Evolutionary conservation across 2,329 filamentous ascomycete genomes (phyloP).

Genomic region (Pezicula radicicola): DNA sequence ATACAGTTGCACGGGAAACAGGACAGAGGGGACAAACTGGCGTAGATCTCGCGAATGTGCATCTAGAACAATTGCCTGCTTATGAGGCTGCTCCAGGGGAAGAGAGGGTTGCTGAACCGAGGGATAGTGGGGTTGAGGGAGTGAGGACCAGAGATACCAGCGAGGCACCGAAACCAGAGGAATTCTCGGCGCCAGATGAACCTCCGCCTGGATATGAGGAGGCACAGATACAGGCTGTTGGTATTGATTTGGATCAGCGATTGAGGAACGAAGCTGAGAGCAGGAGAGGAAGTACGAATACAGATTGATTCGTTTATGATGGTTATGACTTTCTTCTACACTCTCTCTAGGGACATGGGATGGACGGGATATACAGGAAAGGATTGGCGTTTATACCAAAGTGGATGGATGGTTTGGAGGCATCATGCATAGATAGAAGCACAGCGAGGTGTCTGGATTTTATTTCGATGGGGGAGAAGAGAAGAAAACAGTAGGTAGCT

Average conservation of each 20-base stretch:
- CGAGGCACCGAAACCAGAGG: conserved; percentile 6
- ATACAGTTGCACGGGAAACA: conserved; percentile 69
- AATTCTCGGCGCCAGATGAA: conserved; percentile 54
- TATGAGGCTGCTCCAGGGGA: conserved; percentile 60
- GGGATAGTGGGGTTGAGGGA: conserved; percentile 15
- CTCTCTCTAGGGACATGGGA: neutral
- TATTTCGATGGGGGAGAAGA: too few species aligned
- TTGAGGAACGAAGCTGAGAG: conserved; percentile 70
- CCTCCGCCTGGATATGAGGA: conserved; percentile 92
- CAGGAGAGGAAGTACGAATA: conserved; percentile 1
- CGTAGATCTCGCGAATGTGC: conserved; percentile 61
- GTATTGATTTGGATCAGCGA: conserved; percentile 60
- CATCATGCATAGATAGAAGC: too few species aligned
- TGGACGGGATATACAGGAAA: neutral
- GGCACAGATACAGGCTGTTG: conserved; percentile 70
- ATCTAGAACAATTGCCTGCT: conserved; percentile 83
- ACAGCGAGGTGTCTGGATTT: too few species aligned
- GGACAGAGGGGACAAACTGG: conserved; percentile 48
- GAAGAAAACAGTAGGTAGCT: too few species aligned
- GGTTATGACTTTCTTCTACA: too few species aligned
- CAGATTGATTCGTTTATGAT: too few species aligned
- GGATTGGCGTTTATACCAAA: conserved; percentile 20
- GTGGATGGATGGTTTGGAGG: too few species aligned
- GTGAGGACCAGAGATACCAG: conserved; percentile 9
- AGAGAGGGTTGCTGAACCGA: conserved; percentile 16